phyloP scores from a whole-genome alignment of 225 moss, liverwort and hornwort genomes.

The Pleurozium schreberi region DNA sequence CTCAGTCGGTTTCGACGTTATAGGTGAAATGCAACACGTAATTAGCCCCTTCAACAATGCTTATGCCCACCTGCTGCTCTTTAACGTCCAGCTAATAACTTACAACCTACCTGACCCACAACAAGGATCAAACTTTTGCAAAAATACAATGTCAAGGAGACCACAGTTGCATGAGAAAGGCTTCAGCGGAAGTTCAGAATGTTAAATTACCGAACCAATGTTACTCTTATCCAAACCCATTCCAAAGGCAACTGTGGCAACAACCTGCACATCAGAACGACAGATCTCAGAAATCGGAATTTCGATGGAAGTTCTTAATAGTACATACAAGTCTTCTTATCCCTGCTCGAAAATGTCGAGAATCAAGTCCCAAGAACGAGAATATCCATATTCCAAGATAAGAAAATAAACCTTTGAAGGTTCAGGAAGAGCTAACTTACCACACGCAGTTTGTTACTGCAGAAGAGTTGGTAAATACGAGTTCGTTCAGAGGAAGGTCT shows the following conservation, averaged over 20 bases:
- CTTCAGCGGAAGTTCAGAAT: neutral
- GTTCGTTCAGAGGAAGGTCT: slow-evolving; percentile 58
- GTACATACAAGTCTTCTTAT: neutral
- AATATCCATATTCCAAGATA: neutral
- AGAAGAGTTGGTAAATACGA: slow-evolving; percentile 64
- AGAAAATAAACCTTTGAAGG: neutral
- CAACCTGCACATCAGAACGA: slow-evolving; percentile 48
- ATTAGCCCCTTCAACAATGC: neutral
- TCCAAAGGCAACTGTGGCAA: slow-evolving; percentile 92
- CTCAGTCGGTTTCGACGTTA: neutral
- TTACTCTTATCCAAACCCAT: slow-evolving; percentile 98
- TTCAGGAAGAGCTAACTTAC: slow-evolving; percentile 22
- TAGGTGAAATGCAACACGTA: neutral
- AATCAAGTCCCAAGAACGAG: neutral
- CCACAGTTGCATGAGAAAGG: neutral
- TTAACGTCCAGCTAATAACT: neutral
- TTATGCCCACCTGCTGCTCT: neutral
- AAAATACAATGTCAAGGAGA: neutral
- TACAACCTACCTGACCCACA: neutral
- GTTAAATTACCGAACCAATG: slow-evolving; percentile 62
- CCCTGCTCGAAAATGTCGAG: neutral
- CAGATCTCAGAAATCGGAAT: neutral
- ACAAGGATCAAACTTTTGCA: neutral
- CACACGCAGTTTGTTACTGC: slow-evolving; percentile 73
- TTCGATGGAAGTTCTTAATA: neutral